phyloP scores from a whole-genome alignment of 139 green algal genomes.

The Coelastrella sp. region DNA sequence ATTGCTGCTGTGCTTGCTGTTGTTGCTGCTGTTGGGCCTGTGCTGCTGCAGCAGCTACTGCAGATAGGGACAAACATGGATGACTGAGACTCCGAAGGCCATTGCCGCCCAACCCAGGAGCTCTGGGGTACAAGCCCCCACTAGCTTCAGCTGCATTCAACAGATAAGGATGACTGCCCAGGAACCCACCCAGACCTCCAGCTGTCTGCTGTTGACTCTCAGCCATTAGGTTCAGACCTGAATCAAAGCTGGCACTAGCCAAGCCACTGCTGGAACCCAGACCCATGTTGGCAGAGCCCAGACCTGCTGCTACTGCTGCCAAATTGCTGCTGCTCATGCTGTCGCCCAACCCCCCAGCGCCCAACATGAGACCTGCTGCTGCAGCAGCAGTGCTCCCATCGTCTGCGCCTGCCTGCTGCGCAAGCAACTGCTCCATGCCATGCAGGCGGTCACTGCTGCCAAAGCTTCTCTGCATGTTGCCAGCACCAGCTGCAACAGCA shows the following conservation, averaged over 20 bases:
- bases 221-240: constrained; percentile 28
- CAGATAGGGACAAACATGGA: constrained; percentile 28
- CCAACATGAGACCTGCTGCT: not conserved
- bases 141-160: constrained; percentile 2
- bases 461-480: constrained; percentile 26
- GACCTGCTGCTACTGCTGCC: constrained; percentile 14
- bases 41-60: constrained; percentile 8
- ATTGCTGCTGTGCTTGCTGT: constrained; percentile 41
- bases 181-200: constrained; percentile 1
- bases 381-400: constrained; percentile 12
- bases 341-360: constrained; percentile 10
- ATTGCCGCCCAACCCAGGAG: not conserved
- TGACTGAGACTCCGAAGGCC: constrained; percentile 34
- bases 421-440: constrained; percentile 22
- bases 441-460: constrained; percentile 27
- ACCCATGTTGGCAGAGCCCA: not conserved
- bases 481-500: not conserved
- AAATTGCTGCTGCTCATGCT: constrained; percentile 42
- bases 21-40: constrained; percentile 45
- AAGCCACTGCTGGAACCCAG: constrained; percentile 9
- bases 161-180: constrained; percentile 29
- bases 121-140: constrained; percentile 5
- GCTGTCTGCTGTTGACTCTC: constrained; percentile 15
- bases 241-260: constrained; percentile 37
- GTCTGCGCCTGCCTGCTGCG: constrained; percentile 12